Base-by-base conservation (phyloP, 192 early-diverging fungal species). In the Allomyces javanicus region DNA sequence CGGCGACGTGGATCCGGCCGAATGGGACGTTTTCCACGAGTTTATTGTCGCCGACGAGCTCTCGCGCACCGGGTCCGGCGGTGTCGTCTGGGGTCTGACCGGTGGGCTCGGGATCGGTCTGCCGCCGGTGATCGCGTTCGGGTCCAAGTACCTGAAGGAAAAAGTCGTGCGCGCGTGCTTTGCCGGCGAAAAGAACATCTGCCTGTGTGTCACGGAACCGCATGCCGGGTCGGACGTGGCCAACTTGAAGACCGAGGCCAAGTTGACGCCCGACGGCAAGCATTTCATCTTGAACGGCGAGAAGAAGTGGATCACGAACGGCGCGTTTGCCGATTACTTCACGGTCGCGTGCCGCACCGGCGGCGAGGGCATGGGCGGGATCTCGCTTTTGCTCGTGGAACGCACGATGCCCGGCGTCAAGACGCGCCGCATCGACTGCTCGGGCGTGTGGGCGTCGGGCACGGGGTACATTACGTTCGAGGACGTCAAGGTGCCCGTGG, bases 301-400 rank as follows among this genome's bases (percentile, higher is more conserved):
- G 69, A 91, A 91, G 80, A 89, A 86, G 71, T 92, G 86, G 86
- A 79, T 86, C 64, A 87, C 87, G n/a, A 90, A 87, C 72, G 88
- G 89, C 68, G 78, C 79, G 17, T 92, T 84, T 76, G 84, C 87
- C 17, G 87, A 91, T 67, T 91, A 84, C 74, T 92, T 92, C 67
- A 91, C 88, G 7, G 78, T 84, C 9, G 90, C 90, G 26, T 79
- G 80, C 67, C 81, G 89, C 23, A 92, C 90, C 9, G 90, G 89
- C 44, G 83, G 81, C 4, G 73, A 74, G 19, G 90, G 90, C 33
- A 88, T 91, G 81, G 80, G 77, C 61, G 90, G 90, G 44, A 76
- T 92, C 50, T 85, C 83, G 22, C 72, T 92, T 17, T 61, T 92
- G 40, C 75, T 92, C 24, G 79, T 91, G 55, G 87, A 89, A 65